These are phyloP conservation scores for Eucalyptus marginata DNA, from an alignment of 345 rosid genomes.

Conservation along the genomic window DNA sequence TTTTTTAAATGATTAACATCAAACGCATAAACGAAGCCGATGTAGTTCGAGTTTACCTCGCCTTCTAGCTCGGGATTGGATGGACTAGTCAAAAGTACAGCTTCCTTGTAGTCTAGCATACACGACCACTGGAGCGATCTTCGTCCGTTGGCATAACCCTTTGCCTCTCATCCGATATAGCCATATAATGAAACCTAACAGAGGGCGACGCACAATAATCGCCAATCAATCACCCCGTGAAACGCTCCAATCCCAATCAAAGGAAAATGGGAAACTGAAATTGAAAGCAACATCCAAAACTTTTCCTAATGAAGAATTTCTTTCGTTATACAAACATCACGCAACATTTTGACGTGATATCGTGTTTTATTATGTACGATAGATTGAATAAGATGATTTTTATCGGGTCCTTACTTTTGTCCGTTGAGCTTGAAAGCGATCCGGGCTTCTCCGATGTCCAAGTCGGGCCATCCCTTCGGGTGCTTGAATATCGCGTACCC, in stretches of 20 bases:
- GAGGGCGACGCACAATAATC: background rate
- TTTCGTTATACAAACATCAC: background rate
- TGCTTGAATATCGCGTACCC: background rate
- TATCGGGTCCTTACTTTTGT: background rate
- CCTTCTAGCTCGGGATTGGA: no score
- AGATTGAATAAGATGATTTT: background rate
- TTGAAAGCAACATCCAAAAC: background rate
- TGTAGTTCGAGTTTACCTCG: no score
- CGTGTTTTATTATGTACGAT: no score
- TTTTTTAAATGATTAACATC: background rate
- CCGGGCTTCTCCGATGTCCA: background rate
- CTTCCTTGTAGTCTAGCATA: no score
- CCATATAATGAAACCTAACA: constrained; percentile 26
- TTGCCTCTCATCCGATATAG: constrained; percentile 17
- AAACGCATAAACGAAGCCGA: no score
- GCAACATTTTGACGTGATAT: no score
- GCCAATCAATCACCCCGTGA: background rate
- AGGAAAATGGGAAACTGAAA: background rate
- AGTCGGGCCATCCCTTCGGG: background rate
- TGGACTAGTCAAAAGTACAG: no score
- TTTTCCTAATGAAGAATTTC: background rate
- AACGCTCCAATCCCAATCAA: background rate
- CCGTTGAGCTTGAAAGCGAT: background rate
- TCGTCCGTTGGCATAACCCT: constrained; percentile 18
- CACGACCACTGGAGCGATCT: background rate